A percentile compares a stretch with the other conserved stretches of the same genome.
These are phyloP conservation scores for Aspergillus alliaceus DNA, from an alignment of 2,329 filamentous ascomycete species.

Conservation along the genomic window DNA sequence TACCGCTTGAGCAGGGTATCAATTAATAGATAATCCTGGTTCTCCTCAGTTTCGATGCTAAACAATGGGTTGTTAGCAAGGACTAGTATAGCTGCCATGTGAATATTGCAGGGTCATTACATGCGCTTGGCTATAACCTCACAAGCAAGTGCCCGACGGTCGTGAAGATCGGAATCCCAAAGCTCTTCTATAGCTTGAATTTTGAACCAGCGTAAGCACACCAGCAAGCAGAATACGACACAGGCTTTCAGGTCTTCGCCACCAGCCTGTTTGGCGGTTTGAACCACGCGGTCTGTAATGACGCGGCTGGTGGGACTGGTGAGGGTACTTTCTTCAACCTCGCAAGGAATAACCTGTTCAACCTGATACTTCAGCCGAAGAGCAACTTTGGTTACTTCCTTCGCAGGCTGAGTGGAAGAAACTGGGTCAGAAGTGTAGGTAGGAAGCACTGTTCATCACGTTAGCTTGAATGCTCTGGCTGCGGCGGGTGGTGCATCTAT, in stretches of 20 bases:
- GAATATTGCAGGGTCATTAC: constrained; percentile 27
- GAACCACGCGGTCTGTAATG: constrained; percentile 76
- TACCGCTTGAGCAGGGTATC: constrained; percentile 84
- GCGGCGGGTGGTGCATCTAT: constrained; percentile 14
- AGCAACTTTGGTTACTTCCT: constrained; percentile 84
- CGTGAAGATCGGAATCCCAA: constrained; percentile 86
- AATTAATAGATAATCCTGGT: constrained; percentile 75
- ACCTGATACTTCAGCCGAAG: constrained; percentile 88
- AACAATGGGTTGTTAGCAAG: neutral
- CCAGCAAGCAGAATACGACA: constrained; percentile 79
- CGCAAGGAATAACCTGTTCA: constrained; percentile 85
- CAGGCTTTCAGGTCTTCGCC: constrained; percentile 72
- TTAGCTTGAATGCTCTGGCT: constrained; percentile 16
- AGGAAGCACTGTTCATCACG: constrained; percentile 41
- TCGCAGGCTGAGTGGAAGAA: constrained; percentile 68
- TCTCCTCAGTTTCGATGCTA: constrained; percentile 82
- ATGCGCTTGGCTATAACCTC: constrained; percentile 86
- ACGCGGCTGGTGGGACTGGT: constrained; percentile 80
- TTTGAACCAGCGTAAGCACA: constrained; percentile 74
- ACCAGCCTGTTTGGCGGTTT: constrained; percentile 79
- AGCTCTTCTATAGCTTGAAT: constrained; percentile 77
- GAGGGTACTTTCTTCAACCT: constrained; percentile 74
- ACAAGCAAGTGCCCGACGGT: constrained; percentile 76
- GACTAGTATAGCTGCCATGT: neutral
- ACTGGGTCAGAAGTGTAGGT: constrained; percentile 37